Evolutionary conservation across 768 basidiomycete species (phyloP), one percentile per base, ranked within the genome.

Genomic region (Boletus reticulatus): DNA sequence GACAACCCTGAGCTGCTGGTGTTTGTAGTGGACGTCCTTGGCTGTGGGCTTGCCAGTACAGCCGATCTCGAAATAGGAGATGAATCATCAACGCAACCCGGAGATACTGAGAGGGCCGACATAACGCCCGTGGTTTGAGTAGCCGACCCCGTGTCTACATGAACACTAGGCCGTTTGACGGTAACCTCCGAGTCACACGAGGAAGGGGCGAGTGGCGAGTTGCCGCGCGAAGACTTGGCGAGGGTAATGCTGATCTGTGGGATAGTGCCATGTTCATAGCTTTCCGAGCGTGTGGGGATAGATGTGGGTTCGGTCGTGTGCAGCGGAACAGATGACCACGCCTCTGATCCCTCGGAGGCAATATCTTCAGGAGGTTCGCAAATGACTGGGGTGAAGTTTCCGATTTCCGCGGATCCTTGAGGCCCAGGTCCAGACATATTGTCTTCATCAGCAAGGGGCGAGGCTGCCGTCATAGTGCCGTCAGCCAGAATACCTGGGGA

Each of bases 361-460:
- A 68, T 60, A 49, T 70, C 66, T 45, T 69, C 68, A 47, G 68
- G 68, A 53, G 68, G 62, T 51, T 69, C 67, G 53, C 68, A 69
- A 53, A 69, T 61, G 41, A 69, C 49, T 39, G 64, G 65, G 27
- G 50, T 59, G 58, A 66, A 70, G 14, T 29, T 58, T 20, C 68
- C 60, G 66, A 56, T 54, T 64, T 59, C 64, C 66, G 62, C 62
- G 64, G 67, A 41, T 39, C 55, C 55, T 50, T 51, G 58, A 56
- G 55, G 52, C 14, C 51, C 36, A n/a, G 46, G 46, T 50, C 48
- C 55, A 59, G 58, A 52, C 52, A 34, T 27, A 17, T 39, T 19
- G 47, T 56, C 59, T 49, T 58, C 57, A 29, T 48, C 53, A n/a
- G 34, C 57, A 8, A 59, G 49, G 50, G 56, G 62, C 48, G 65